Base-by-base conservation (phyloP, 768 basidiomycete genomes). In the Agaricus blazei region DNA sequence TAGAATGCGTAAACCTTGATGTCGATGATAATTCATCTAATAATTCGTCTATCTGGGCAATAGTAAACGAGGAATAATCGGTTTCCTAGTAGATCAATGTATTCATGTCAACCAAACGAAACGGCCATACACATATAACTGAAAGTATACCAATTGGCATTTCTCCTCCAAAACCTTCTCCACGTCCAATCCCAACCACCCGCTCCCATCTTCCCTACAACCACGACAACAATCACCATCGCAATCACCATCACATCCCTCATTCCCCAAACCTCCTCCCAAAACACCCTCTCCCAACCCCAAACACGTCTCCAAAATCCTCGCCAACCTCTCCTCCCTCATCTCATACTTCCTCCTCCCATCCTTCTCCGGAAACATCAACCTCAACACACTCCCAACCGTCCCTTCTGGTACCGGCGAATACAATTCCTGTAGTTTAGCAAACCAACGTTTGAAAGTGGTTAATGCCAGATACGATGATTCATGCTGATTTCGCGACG, bases 361-460 rank as follows among this genome's bases (percentile, higher is more conserved):
- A 57, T 94, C 90, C 54, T 91, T 84, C 58, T 94, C 85, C 0
- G 94, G 93, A 64, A 94, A 95, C n/a, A 96, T 71, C 4, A 93
- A 68, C 6, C 83, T 80, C 62, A 95, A 85, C 29, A 91, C 68
- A 4, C 78, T 76, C 12, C 76, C 72, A 8, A 84, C 82, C 0
- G 82, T 84, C 3, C 79, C 76, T 0, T 65, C 64, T 0, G 81
- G 79, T 23, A 87, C 67, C 12, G 82, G 80, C 11, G 68, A 64
- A 62, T 75, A 81, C 14, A 66, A 60, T n/a, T 46, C 59, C 54
- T 67, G 74, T 31, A 87, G 67, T 11, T 66, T 63, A 2, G 63
- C 58, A 19, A 76, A 63, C 83, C 83, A 87, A 47, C 64, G 69
- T 2, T 59, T 59, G 42, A 80, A 74, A 23, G 77, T 65, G n/a